Conservation (phyloP, 768 basidiomycete species). For the Roridomyces roridus region DNA sequence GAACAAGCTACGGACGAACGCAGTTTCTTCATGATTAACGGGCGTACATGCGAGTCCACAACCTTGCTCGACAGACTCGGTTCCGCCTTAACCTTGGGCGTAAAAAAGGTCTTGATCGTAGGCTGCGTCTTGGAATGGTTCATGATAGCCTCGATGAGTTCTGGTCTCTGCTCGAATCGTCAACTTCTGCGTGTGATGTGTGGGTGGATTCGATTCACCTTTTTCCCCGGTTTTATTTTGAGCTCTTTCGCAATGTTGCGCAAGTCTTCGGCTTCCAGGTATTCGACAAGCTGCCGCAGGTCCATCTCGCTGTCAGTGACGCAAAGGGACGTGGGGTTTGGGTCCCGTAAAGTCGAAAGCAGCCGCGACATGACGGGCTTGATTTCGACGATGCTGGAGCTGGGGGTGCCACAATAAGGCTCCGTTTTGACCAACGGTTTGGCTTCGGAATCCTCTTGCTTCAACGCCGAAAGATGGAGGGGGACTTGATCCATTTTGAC, state of each 20-base stretch:
- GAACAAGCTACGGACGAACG: neutral
- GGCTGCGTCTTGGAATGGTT: neutral
- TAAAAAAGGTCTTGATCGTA: neutral
- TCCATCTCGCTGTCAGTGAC: neutral
- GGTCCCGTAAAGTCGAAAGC: neutral
- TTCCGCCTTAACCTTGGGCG: constrained; percentile 1
- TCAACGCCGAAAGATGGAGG: neutral
- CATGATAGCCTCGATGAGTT: constrained; percentile 10
- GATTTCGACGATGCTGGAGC: constrained; percentile 1
- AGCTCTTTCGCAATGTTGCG: neutral
- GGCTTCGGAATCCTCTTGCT: neutral
- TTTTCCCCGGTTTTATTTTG: constrained; percentile 8
- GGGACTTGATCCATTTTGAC: neutral
- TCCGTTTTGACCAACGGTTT: neutral
- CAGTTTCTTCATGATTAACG: constrained; percentile 10
- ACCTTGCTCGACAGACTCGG: neutral
- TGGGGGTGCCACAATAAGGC: neutral
- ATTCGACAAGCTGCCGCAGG: constrained; percentile 12
- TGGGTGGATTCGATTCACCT: neutral
- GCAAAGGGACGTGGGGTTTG: constrained; percentile 4
- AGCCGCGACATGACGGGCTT: neutral
- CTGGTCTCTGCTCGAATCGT: neutral
- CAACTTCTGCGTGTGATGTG: neutral
- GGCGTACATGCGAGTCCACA: constrained; percentile 7
- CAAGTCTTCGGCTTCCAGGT: neutral